Evolutionary conservation across 805 yeast genomes (phyloP).

Genomic region (Lachancea meyersii): DNA sequence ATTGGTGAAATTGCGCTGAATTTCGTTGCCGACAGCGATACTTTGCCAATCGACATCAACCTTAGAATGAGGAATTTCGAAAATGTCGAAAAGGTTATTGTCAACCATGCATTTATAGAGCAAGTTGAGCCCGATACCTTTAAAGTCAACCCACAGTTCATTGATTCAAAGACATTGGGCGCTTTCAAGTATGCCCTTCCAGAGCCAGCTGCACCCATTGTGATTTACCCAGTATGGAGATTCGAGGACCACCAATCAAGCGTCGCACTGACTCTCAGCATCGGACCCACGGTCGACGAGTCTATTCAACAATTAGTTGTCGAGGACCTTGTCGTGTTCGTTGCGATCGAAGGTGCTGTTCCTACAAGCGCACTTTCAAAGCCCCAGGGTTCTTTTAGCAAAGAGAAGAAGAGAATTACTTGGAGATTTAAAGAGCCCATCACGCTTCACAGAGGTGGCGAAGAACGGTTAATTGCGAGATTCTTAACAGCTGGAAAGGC

Average conservation of each 20-base stretch:
- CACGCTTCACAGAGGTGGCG: conserved; percentile 35
- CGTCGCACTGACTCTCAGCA: conserved; percentile 60
- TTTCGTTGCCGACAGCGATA: conserved; percentile 39
- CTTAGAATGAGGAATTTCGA: conserved; percentile 39
- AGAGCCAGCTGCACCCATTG: conserved; percentile 54
- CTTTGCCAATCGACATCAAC: conserved; percentile 39
- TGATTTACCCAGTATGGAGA: conserved; percentile 82
- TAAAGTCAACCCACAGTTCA: conserved; percentile 43
- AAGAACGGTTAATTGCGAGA: conserved; percentile 76
- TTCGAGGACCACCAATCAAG: conserved; percentile 80
- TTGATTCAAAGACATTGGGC: conserved; percentile 63
- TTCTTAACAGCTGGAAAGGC: conserved; percentile 71
- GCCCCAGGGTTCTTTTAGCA: conserved; percentile 88
- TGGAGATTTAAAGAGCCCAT: conserved; percentile 61
- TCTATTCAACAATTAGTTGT: conserved; percentile 30
- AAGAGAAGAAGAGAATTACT: conserved; percentile 76
- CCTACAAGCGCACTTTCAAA: conserved; percentile 74
- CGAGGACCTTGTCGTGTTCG: conserved; percentile 37
- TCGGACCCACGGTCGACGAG: conserved; percentile 33
- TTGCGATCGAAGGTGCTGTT: conserved; percentile 59
- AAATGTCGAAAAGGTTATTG: conserved; percentile 40
- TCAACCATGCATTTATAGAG: conserved; percentile 50
- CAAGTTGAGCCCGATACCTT: conserved; percentile 40
- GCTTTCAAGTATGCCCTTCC: conserved; percentile 70
- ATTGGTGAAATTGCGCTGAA: conserved; percentile 86